These are phyloP conservation scores for Apiotrichum sp. DNA, from an alignment of 1,284 basidiomycete species.

Conservation along the genomic window DNA sequence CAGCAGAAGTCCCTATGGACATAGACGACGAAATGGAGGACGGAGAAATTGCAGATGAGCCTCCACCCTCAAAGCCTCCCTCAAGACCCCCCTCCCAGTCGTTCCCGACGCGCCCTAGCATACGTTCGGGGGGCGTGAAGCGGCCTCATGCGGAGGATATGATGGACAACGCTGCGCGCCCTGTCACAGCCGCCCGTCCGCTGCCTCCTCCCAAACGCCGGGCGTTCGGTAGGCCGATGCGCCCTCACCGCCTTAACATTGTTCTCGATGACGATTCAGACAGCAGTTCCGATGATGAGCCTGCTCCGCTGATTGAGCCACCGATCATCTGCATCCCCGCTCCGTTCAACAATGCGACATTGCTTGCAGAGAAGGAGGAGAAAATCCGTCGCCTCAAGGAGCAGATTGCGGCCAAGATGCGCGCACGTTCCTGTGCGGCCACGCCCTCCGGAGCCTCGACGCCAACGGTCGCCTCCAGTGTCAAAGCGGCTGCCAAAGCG, in stretches of 20 bases:
- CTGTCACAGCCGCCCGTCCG: constrained; percentile 3
- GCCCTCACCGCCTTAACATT: constrained; percentile 19
- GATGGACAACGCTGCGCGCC: constrained; percentile 24
- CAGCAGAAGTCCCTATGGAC: constrained; percentile 16
- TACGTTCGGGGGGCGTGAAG: constrained; percentile 24
- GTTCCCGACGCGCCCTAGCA: constrained; percentile 2
- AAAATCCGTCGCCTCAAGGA: constrained; percentile 32
- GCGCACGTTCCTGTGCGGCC: not conserved
- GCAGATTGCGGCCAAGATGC: constrained; percentile 29
- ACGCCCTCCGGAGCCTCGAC: constrained; percentile 9
- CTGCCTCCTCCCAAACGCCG: constrained; percentile 16
- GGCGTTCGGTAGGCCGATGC: constrained; percentile 22
- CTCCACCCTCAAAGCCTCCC: not conserved
- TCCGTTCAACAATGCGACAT: constrained; percentile 13
- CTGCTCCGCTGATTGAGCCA: not conserved
- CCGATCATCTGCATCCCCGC: constrained; percentile 11
- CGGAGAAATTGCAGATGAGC: constrained; percentile 30
- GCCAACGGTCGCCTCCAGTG: constrained; percentile 1
- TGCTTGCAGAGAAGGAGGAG: constrained; percentile 30
- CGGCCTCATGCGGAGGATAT: constrained; percentile 38
- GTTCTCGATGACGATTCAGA: constrained; percentile 28
- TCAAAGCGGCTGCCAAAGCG: constrained; percentile 3
- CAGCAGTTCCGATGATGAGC: constrained; percentile 19
- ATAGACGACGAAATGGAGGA: constrained; percentile 32
- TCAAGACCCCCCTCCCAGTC: not conserved